phyloP scores from a whole-genome alignment of 2,329 filamentous ascomycete species.

The Ophiostoma sp. region DNA sequence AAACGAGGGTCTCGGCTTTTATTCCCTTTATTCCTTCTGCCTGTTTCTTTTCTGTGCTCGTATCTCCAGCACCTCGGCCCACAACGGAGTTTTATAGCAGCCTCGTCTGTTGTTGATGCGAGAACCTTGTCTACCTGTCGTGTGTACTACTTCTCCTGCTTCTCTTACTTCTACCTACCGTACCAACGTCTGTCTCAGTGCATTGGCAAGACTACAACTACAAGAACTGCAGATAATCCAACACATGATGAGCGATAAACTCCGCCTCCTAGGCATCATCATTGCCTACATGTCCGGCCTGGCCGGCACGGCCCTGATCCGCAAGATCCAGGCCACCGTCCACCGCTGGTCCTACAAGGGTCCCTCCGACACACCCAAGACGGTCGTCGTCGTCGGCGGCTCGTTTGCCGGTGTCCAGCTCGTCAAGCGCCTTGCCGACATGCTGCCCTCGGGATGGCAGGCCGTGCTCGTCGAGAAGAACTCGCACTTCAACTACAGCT shows the following conservation, averaged over 20 bases:
- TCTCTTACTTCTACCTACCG: no score
- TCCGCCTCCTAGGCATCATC: constrained; percentile 18
- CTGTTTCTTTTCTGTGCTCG: no score
- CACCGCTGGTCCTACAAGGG: constrained; percentile 24
- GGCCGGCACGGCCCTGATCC: constrained; percentile 9
- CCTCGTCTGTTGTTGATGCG: no score
- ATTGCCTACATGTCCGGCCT: constrained; percentile 7
- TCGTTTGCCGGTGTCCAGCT: constrained; percentile 53
- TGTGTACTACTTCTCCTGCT: no score
- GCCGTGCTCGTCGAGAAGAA: constrained; percentile 55
- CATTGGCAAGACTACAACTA: no score
- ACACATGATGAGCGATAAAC: constrained; percentile 18
- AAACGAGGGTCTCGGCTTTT: no score
- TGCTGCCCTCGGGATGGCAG: constrained; percentile 45
- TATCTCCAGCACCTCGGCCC: no score
- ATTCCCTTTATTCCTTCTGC: no score
- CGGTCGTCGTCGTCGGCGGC: constrained; percentile 52
- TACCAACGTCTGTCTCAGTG: no score
- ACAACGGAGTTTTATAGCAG: no score
- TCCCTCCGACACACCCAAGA: constrained; percentile 31
- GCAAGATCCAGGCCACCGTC: constrained; percentile 14
- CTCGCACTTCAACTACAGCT: constrained; percentile 57
- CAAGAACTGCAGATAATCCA: no score
- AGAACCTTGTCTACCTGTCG: no score
- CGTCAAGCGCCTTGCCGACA: constrained; percentile 43